Evolutionary conservation across 345 rosid genomes (phyloP).

Genomic region (Hibiscus syriacus): DNA sequence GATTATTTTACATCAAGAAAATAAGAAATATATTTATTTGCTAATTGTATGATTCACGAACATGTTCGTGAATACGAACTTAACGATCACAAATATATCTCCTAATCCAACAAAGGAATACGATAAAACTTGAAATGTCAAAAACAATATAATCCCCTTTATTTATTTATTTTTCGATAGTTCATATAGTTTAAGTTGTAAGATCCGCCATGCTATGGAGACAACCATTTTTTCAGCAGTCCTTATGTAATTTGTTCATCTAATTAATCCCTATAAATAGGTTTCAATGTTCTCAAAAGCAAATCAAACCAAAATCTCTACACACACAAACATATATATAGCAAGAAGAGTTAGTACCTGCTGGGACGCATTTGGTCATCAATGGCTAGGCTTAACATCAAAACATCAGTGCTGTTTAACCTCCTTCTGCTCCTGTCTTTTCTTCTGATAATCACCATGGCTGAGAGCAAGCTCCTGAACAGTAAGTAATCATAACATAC

Average conservation of each 20-base stretch:
- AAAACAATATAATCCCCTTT: not conserved
- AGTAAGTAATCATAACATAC: not conserved
- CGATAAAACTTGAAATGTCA: too few relatives aligned
- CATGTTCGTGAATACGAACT: too few relatives aligned
- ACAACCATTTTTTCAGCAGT: not conserved
- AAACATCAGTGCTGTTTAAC: not conserved
- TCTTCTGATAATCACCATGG: slow-evolving; percentile 3
- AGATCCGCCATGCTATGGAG: not conserved
- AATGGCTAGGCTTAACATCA: not conserved
- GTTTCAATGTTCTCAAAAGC: not conserved
- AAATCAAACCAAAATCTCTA: not conserved
- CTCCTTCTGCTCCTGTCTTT: not conserved
- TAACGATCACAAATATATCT: too few relatives aligned
- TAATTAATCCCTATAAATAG: not conserved
- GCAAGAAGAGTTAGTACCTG: too few relatives aligned
- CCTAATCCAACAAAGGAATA: too few relatives aligned
- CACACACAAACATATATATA: too few relatives aligned
- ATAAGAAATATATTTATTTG: too few relatives aligned
- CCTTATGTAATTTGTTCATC: too few relatives aligned
- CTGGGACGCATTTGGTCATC: not conserved
- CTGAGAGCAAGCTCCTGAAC: not conserved
- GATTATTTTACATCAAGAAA: too few relatives aligned
- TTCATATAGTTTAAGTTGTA: not conserved
- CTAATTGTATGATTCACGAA: too few relatives aligned
- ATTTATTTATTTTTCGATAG: not conserved